Percentiles rank a stretch among this genome's conserved stretches.
phyloP scores from a whole-genome alignment of 805 yeast genomes.

The Priceomyces haplophilus region DNA sequence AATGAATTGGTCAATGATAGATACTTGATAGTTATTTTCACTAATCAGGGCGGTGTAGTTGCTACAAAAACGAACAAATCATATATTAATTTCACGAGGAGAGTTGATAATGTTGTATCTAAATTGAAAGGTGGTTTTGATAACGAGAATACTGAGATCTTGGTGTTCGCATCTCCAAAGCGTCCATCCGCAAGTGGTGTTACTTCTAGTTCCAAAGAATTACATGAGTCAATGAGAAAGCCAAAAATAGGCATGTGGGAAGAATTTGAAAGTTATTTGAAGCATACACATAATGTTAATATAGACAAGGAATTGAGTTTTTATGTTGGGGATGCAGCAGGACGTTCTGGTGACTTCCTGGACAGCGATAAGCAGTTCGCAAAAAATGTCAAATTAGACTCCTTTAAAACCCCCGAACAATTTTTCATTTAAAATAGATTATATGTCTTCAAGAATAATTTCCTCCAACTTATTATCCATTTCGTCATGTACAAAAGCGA shows the following conservation, averaged over 20 bases:
- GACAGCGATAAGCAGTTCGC: constrained; percentile 79
- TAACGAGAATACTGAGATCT: constrained; percentile 19
- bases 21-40: constrained; percentile 61
- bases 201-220: constrained; percentile 23
- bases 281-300: constrained; percentile 10
- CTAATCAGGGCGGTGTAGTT: constrained; percentile 79
- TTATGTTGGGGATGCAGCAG: constrained; percentile 97
- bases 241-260: constrained; percentile 81
- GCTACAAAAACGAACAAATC: constrained; percentile 33
- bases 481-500: constrained; percentile 16
- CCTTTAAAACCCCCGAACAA: constrained; percentile 74
- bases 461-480: constrained; percentile 20
- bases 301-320: constrained; percentile 48
- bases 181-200: constrained; percentile 35
- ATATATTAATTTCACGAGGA: constrained; percentile 37
- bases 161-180: constrained; percentile 66
- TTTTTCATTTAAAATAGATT: constrained; percentile 31
- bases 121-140: constrained; percentile 21
- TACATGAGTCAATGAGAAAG: constrained; percentile 54
- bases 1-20: constrained; percentile 17
- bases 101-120: constrained; percentile 37
- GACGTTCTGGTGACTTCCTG: constrained; percentile 73
- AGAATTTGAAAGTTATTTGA: constrained; percentile 42
- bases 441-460: constrained; percentile 18
- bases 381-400: constrained; percentile 40